A percentile compares a stretch with the other conserved stretches of the same genome.
Evolutionary conservation across 495 filamentous ascomycete species (phyloP).

Genomic region (Rhizodiscina lignyota): DNA sequence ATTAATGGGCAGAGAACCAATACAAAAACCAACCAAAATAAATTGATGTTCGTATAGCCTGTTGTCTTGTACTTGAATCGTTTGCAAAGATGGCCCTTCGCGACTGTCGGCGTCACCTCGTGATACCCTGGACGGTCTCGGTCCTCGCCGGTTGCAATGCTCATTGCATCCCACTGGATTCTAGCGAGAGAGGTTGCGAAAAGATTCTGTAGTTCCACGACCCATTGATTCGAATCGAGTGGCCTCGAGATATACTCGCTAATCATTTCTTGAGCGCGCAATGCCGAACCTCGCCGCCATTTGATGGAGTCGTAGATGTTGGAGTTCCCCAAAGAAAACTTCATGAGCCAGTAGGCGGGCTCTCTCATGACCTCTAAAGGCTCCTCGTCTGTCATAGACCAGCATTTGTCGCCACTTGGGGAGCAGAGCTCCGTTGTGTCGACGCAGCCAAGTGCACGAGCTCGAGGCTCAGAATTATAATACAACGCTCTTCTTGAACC

Average conservation of each 20-base stretch:
- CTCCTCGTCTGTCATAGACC: conserved; percentile 6
- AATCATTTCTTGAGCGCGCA: conserved; percentile 12
- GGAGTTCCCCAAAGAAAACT: conserved; percentile 8
- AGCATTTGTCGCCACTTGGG: conserved; percentile 8
- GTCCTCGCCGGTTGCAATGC: conserved; percentile 13
- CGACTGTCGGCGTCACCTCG: background rate
- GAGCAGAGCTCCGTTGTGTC: conserved; percentile 10
- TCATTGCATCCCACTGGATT: conserved; percentile 10
- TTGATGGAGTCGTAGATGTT: conserved; percentile 14
- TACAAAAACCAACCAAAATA: background rate
- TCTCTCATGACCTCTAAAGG: background rate
- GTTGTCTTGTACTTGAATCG: background rate
- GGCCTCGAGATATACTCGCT: conserved; percentile 7
- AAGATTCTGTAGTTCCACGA: conserved; percentile 9
- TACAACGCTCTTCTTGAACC: conserved; percentile 1
- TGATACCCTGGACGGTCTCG: conserved; percentile 6
- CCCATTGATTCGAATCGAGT: conserved; percentile 10
- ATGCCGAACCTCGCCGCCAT: conserved; percentile 10
- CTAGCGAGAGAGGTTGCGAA: conserved; percentile 14
- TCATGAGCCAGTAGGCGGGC: conserved; percentile 10
- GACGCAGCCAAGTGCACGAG: conserved; percentile 10
- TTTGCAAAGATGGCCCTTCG: background rate
- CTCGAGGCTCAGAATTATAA: conserved; percentile 7
- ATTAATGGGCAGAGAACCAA: background rate
- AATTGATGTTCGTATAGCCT: conserved; percentile 1